phyloP scores from a whole-genome alignment of 805 yeast species.

The Teunomyces barrocoloradensis region DNA sequence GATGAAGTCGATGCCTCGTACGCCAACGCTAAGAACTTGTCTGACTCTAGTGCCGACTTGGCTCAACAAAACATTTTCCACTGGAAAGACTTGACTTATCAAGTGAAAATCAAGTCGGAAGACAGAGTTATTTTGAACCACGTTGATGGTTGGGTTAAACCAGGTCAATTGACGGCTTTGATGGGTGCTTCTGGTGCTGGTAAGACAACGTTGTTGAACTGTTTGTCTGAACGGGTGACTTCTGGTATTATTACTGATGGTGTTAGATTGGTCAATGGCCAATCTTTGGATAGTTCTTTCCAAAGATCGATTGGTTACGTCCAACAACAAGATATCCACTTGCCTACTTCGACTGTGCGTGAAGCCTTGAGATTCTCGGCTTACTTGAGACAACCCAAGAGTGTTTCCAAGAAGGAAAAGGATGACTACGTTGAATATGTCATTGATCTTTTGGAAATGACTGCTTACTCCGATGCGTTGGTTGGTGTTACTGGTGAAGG shows the following conservation, averaged over 20 bases:
- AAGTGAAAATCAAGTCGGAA: constrained; percentile 36
- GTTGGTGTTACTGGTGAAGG: constrained; percentile 35
- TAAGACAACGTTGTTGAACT: constrained; percentile 42
- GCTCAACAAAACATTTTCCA: constrained; percentile 23
- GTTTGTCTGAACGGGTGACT: constrained; percentile 26
- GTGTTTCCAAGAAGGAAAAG: constrained; percentile 18
- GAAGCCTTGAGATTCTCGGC: constrained; percentile 24
- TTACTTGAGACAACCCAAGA: constrained; percentile 20
- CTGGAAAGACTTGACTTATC: constrained; percentile 39
- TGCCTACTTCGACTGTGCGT: constrained; percentile 26
- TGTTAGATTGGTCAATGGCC: constrained; percentile 34
- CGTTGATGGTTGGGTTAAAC: constrained; percentile 80
- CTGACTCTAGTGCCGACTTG: constrained; percentile 1
- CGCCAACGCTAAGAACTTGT: constrained; percentile 17
- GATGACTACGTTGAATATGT: constrained; percentile 21
- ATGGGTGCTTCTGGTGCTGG: constrained; percentile 54
- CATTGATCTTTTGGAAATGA: constrained; percentile 22
- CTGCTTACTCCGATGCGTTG: constrained; percentile 25
- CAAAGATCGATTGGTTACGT: constrained; percentile 31
- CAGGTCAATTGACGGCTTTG: constrained; percentile 74
- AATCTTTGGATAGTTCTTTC: constrained; percentile 20
- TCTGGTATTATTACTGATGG: constrained; percentile 24
- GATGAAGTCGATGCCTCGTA: constrained; percentile 17
- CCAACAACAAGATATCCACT: constrained; percentile 31
- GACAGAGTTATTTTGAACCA: constrained; percentile 44